phyloP scores from a whole-genome alignment of 106 monocot genomes.

The Vanilla planifolia region DNA sequence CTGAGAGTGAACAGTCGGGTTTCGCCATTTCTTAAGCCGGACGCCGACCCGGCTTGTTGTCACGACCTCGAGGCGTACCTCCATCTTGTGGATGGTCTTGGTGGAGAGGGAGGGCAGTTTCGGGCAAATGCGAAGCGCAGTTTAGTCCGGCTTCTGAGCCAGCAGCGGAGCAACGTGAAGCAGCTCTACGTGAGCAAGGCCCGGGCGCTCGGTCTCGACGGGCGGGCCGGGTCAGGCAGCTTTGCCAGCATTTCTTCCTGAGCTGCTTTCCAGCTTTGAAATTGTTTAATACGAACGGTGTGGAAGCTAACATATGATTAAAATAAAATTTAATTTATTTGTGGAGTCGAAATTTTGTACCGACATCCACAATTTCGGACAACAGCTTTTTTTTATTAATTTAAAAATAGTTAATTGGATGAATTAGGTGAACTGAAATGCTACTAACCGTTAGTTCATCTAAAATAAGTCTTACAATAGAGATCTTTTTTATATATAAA shows the following conservation, averaged over 20 bases:
- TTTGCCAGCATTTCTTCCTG: background rate
- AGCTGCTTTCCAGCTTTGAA: too few relatives aligned
- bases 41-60: conserved; percentile 58
- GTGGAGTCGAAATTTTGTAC: too few relatives aligned
- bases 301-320: too few relatives aligned
- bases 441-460: too few relatives aligned
- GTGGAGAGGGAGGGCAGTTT: conserved; percentile 40
- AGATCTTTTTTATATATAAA: too few relatives aligned
- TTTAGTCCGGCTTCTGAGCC: conserved; percentile 29
- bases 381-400: too few relatives aligned
- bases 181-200: conserved; percentile 21
- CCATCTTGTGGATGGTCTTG: conserved; percentile 72
- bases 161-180: conserved; percentile 40
- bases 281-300: too few relatives aligned
- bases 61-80: conserved; percentile 83
- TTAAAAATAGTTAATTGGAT: too few relatives aligned
- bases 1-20: conserved; percentile 43
- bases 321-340: too few relatives aligned
- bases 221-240: background rate
- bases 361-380: too few relatives aligned
- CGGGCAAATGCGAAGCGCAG: conserved; percentile 50
- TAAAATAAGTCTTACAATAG: too few relatives aligned
- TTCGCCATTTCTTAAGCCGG: conserved; percentile 52
- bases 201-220: conserved; percentile 7
- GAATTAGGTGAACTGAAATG: too few relatives aligned